phyloP scores from a whole-genome alignment of 495 filamentous ascomycete genomes.

The Xylaria cubensis region DNA sequence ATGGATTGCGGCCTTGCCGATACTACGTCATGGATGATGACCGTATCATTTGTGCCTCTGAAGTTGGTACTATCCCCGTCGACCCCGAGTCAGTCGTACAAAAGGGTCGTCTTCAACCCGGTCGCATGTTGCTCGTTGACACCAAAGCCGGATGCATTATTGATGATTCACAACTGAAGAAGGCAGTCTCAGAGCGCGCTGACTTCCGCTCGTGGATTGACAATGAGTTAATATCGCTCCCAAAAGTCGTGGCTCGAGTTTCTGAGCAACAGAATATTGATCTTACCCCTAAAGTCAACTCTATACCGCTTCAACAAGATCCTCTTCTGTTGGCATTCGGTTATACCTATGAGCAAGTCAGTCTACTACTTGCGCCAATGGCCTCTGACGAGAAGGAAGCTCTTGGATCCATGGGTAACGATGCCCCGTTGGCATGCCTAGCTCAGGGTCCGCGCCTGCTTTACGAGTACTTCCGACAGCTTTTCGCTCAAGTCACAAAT shows the following conservation, averaged over 20 bases:
- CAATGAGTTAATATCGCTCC: constrained; percentile 78
- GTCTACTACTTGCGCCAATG: constrained; percentile 93
- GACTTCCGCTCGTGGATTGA: constrained; percentile 92
- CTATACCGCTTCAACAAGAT: constrained; percentile 82
- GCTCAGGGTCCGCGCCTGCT: constrained; percentile 87
- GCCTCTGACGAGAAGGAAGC: constrained; percentile 98
- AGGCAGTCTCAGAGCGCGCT: constrained; percentile 79
- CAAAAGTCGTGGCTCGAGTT: constrained; percentile 65
- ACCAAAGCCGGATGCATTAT: constrained; percentile 95
- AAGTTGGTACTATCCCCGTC: constrained; percentile 93
- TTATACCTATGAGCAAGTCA: constrained; percentile 97
- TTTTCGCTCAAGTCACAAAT: constrained; percentile 99
- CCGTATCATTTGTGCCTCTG: constrained; percentile 97
- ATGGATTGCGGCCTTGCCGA: constrained; percentile 94
- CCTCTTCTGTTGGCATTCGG: constrained; percentile 86
- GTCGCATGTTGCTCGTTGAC: constrained; percentile 97
- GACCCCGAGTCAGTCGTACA: constrained; percentile 90
- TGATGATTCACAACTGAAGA: constrained; percentile 93
- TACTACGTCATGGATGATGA: constrained; percentile 99
- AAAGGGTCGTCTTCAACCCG: constrained; percentile 94
- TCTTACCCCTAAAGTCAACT: constrained; percentile 70
- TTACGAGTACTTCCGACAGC: constrained; percentile 98
- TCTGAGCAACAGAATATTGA: constrained; percentile 52
- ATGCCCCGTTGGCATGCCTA: constrained; percentile 92
- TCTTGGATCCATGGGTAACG: constrained; percentile 99